phyloP scores from a whole-genome alignment of 768 basidiomycete genomes.

The Tubosaeta sp. region DNA sequence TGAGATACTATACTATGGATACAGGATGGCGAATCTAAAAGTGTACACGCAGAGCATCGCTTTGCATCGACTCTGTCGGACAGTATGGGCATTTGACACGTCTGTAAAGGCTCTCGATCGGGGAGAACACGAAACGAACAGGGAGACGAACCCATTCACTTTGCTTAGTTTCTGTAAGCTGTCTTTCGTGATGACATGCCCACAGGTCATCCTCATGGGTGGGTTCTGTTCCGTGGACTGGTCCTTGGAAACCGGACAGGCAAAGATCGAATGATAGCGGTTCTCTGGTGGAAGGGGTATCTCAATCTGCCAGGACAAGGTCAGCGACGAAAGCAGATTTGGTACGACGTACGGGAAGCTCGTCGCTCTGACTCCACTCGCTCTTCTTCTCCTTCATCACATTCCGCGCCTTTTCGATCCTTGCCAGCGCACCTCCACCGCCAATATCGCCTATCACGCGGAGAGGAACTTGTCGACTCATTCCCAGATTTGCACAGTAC shows the following conservation, averaged over 20 bases:
- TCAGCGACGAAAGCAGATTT: conserved; percentile 1
- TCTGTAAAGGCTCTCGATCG: conserved; percentile 34
- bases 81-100: conserved; percentile 98
- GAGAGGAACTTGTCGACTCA: conserved; percentile 86
- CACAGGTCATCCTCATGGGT: conserved; percentile 97
- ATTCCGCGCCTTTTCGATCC: conserved; percentile 90
- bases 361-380: conserved; percentile 86
- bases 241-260: conserved; percentile 97
- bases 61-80: conserved; percentile 68
- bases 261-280: conserved; percentile 94
- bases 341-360: conserved; percentile 64
- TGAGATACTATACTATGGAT: conserved; percentile 7
- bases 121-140: not conserved
- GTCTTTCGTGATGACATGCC: conserved; percentile 92
- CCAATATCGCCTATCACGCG: conserved; percentile 91
- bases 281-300: conserved; percentile 83
- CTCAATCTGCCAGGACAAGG: conserved; percentile 64
- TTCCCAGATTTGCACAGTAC: conserved; percentile 80
- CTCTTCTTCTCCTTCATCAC: conserved; percentile 92
- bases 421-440: conserved; percentile 82
- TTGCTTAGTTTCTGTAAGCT: conserved; percentile 88
- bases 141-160: conserved; percentile 61
- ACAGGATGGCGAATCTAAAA: conserved; percentile 40
- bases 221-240: conserved; percentile 91
- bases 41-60: conserved; percentile 57